Evolutionary conservation across 192 early-diverging fungal genomes (phyloP), one percentile per base, ranked within the genome.

Genomic region (Paraglomus occultum): DNA sequence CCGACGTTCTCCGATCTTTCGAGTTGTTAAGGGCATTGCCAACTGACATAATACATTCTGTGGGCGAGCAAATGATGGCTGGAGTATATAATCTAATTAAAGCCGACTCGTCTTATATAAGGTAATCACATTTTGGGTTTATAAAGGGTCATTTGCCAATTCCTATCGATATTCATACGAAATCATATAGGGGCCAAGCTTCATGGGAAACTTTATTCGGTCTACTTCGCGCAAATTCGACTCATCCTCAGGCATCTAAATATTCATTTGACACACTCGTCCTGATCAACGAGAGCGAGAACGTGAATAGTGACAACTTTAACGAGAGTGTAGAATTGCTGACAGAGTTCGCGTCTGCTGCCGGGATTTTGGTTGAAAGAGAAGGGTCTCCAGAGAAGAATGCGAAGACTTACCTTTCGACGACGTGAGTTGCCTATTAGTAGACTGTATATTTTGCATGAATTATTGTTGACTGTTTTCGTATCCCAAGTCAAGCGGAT

Each of bases 41-140:
- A 17, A 77, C 77, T 17, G 84, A 87, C 47, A 75, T 87, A 8
- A 79, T 88, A 9, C 83, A 82, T 43, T 74, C 79, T n/a, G 85
- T 92, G 17, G 88, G 85, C 1, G 90, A 90, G 67, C 91, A 90
- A 69, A 81, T 89, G 75, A 90, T 88, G 86, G 86, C 91, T 2
- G 92, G 92, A 43, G 78, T 94, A 11, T 71, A 87, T 49, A 84
- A 80, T 55, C 64, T 92, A 2, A 70, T 89, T 42, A 87, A 89
- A 73, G 76, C 83, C 1, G 86, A 89, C 22, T 51, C 71, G 0
- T 74, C 79, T 10, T 76, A 73, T 38, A 76, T 82, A 4, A 74
- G 76, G 42, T 76, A 74, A 39, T 47, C 71, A 69, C 45, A 58
- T 53, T n/a, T n/a, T n/a, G n/a, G n/a, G 0, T 22, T 53, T 1